phyloP scores from a whole-genome alignment of 331 rosid species.

The Stylosanthes scabra region DNA sequence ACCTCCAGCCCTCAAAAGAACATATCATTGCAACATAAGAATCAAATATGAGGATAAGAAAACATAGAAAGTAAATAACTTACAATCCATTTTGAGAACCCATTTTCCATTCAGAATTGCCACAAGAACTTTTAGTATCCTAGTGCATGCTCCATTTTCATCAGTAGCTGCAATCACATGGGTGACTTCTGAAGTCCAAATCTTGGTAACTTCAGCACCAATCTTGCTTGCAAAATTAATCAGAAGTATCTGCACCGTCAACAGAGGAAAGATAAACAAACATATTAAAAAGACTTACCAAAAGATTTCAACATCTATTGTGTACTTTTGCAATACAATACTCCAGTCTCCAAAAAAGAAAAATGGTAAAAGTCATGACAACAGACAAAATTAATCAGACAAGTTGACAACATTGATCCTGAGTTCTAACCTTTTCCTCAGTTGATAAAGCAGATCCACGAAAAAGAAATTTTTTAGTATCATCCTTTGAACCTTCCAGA shows the following conservation, averaged over 20 bases:
- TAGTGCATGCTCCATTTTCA: slow-evolving; percentile 79
- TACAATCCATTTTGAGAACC: slow-evolving; percentile 88
- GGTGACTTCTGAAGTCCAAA: slow-evolving; percentile 79
- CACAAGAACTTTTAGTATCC: slow-evolving; percentile 85
- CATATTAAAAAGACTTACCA: neutral
- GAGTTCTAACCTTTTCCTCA: slow-evolving; percentile 70
- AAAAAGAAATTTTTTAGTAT: slow-evolving; percentile 54
- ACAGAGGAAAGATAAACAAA: slow-evolving; percentile 1
- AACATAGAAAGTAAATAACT: slow-evolving; percentile 35
- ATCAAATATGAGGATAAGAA: neutral
- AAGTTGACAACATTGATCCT: slow-evolving; percentile 5
- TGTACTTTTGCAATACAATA: neutral
- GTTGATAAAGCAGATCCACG: slow-evolving; percentile 87
- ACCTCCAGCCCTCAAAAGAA: slow-evolving; percentile 7
- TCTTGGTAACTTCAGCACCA: slow-evolving; percentile 76
- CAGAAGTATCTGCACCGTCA: slow-evolving; percentile 59
- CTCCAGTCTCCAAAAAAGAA: neutral
- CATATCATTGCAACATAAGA: slow-evolving; percentile 4
- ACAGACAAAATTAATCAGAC: slow-evolving; percentile 2
- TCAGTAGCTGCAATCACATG: slow-evolving; percentile 86
- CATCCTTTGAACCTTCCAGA: no score
- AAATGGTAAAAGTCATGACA: neutral
- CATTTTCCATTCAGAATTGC: slow-evolving; percentile 84
- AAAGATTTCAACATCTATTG: slow-evolving; percentile 6
- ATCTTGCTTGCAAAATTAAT: slow-evolving; percentile 58